Conservation (phyloP, 805 yeast genomes). For the Myxozyma sirexii region DNA sequence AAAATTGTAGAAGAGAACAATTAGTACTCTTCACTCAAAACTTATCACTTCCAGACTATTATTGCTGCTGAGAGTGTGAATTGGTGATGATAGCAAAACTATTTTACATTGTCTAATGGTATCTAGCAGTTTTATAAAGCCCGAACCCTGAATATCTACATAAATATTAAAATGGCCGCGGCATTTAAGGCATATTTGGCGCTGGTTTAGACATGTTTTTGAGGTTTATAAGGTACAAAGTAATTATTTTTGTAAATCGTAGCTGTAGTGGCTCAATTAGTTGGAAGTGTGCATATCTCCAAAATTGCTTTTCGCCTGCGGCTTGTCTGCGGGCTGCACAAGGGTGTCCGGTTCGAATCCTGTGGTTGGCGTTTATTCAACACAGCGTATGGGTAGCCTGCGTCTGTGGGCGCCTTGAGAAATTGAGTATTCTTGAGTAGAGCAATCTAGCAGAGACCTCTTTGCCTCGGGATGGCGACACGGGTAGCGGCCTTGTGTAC, state of each 20-base stretch:
- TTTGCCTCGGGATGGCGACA: constrained; percentile 34
- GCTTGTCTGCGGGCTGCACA: constrained; percentile 11
- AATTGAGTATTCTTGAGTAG: constrained; percentile 31
- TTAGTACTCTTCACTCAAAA: too few relatives aligned
- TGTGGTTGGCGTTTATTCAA: constrained; percentile 29
- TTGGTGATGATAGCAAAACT: too few relatives aligned
- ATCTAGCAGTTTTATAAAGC: too few relatives aligned
- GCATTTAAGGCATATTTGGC: background rate
- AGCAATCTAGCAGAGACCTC: constrained; percentile 35
- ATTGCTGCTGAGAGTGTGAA: too few relatives aligned
- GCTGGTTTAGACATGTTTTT: background rate
- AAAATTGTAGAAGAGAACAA: too few relatives aligned
- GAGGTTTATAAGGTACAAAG: background rate
- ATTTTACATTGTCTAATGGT: too few relatives aligned
- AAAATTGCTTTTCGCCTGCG: constrained; percentile 10
- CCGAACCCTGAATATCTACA: too few relatives aligned
- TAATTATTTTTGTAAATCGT: background rate
- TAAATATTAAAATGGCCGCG: too few relatives aligned
- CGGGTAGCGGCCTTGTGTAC: constrained; percentile 27
- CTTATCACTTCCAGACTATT: too few relatives aligned
- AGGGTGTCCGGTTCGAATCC: constrained; percentile 34
- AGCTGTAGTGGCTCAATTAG: constrained; percentile 34
- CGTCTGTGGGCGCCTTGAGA: constrained; percentile 25
- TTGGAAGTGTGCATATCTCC: constrained; percentile 17
- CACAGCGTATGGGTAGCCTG: constrained; percentile 26